Evolutionary conservation across 2,329 filamentous ascomycete genomes (phyloP).

Genomic region (Botrytis pseudocinerea): DNA sequence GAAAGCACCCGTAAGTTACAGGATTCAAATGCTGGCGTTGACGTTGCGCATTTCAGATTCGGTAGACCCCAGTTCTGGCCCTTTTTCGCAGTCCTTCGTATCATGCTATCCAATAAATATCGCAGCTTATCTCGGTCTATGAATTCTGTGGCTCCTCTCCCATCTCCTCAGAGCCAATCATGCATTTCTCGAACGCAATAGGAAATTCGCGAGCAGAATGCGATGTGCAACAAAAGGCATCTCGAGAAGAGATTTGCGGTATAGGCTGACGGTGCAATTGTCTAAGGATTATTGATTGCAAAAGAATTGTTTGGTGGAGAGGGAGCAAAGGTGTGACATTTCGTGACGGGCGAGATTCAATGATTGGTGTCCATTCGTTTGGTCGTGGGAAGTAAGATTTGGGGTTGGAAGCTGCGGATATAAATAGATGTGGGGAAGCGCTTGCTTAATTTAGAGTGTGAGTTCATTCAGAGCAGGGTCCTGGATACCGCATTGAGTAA

Average conservation of each 20-base stretch:
- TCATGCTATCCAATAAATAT: no score
- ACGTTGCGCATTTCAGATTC: neutral
- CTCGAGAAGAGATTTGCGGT: neutral
- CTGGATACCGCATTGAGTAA: neutral
- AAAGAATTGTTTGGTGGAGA: neutral
- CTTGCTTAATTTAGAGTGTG: neutral
- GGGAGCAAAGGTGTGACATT: neutral
- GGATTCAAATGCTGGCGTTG: neutral
- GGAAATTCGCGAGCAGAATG: constrained; percentile 10
- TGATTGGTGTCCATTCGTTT: neutral
- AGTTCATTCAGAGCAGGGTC: neutral
- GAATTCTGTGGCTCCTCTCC: neutral
- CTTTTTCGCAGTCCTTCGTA: neutral
- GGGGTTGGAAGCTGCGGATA: neutral
- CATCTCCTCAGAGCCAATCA: neutral
- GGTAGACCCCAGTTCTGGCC: no score
- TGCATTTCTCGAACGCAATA: neutral
- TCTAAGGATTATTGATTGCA: neutral
- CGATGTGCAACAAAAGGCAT: constrained; percentile 10
- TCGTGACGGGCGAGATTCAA: neutral
- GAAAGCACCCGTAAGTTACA: neutral
- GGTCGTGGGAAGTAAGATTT: neutral
- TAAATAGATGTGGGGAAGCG: constrained; percentile 17
- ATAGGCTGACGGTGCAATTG: neutral
- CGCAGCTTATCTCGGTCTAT: neutral